Percentiles rank a stretch among this genome's conserved stretches.
Evolutionary conservation across 345 rosid genomes (phyloP).

Genomic region (Schrenkiella parvula): DNA sequence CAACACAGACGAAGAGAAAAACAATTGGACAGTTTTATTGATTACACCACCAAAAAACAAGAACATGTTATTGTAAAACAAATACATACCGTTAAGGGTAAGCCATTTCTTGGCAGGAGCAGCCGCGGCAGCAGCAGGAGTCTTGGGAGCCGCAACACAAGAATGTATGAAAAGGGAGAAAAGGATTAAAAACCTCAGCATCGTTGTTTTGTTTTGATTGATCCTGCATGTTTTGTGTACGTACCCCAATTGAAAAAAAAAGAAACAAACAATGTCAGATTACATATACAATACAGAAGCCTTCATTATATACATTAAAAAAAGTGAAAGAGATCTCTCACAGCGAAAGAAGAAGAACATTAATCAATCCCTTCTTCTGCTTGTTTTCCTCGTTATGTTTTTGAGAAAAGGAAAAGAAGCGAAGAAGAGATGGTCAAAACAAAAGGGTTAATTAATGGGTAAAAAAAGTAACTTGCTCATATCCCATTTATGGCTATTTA

Average conservation of each 20-base stretch:
- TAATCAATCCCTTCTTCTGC: conserved; percentile 18
- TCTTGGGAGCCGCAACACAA: conserved; percentile 29
- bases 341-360: conserved; percentile 23
- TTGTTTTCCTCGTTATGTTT: conserved; percentile 12
- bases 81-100: conserved; percentile 55
- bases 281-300: neutral
- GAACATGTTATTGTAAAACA: neutral
- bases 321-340: conserved; percentile 11
- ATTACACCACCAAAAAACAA: neutral
- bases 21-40: neutral
- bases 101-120: conserved; percentile 49
- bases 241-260: neutral
- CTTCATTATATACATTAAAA: neutral
- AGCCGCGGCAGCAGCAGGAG: neutral
- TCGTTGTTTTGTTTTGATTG: conserved; percentile 23
- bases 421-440: conserved; percentile 20
- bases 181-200: conserved; percentile 49
- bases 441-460: conserved; percentile 10
- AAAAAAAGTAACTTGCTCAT: conserved; percentile 23
- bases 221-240: conserved; percentile 21
- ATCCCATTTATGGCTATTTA: conserved; percentile 29
- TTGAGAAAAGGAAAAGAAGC: conserved; percentile 6
- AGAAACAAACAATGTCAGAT: neutral
- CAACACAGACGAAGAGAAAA: conserved; percentile 18
- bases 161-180: conserved; percentile 42